Percentiles rank a stretch among this genome's conserved stretches.
Conservation (phyloP, 2,329 filamentous ascomycete genomes). For the Diaporthe sp. region DNA sequence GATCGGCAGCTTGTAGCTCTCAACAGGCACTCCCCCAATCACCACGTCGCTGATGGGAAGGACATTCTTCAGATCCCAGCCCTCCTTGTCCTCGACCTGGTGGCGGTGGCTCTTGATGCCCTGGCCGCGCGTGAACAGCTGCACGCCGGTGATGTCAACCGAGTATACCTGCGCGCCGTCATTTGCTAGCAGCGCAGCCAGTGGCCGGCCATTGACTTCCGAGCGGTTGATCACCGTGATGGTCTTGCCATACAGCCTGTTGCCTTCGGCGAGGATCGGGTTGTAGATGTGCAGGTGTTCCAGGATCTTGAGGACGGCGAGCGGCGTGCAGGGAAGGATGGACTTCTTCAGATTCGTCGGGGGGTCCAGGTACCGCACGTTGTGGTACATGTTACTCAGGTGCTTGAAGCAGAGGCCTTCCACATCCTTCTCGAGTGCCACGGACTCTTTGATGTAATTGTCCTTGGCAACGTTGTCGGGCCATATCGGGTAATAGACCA, state of each 20-base stretch:
- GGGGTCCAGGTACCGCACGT: slow-evolving; percentile 91
- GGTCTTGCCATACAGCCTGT: slow-evolving; percentile 92
- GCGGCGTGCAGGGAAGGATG: slow-evolving; percentile 93
- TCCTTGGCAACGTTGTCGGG: slow-evolving; percentile 84
- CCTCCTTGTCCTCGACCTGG: slow-evolving; percentile 86
- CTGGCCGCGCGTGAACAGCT: slow-evolving; percentile 90
- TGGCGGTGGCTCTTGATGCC: slow-evolving; percentile 89
- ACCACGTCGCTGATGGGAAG: slow-evolving; percentile 93
- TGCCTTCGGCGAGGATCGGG: slow-evolving; percentile 90
- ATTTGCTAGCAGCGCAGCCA: slow-evolving; percentile 94
- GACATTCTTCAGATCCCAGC: slow-evolving; percentile 84
- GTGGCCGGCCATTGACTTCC: slow-evolving; percentile 93
- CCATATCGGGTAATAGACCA: slow-evolving; percentile 99
- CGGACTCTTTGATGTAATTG: slow-evolving; percentile 95
- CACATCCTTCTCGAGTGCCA: slow-evolving; percentile 91
- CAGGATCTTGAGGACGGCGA: slow-evolving; percentile 96
- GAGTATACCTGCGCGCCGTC: slow-evolving; percentile 97
- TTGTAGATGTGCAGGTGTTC: slow-evolving; percentile 98
- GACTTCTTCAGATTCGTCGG: slow-evolving; percentile 86
- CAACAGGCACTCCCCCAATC: slow-evolving; percentile 90
- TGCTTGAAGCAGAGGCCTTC: slow-evolving; percentile 95
- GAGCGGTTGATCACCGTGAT: slow-evolving; percentile 97
- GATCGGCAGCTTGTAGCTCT: slow-evolving; percentile 90
- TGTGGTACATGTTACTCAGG: slow-evolving; percentile 99
- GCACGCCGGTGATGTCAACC: slow-evolving; percentile 91